Base-by-base conservation (phyloP, 306 rosid species). In the Citrullus mucosospermus region DNA sequence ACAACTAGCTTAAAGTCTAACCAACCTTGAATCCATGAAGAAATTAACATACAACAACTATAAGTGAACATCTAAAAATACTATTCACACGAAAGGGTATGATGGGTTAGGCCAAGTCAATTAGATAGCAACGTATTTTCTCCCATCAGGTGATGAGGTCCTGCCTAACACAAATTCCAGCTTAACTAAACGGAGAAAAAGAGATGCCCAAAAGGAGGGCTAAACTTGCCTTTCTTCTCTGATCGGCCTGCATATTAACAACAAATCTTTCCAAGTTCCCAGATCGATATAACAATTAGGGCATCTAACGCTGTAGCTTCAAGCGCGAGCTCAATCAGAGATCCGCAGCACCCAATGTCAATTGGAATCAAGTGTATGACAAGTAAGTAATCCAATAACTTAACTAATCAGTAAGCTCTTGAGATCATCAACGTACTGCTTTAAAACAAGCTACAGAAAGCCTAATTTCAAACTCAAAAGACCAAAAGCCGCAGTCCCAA, bases 171-270 rank as follows among this genome's bases (percentile, higher is more conserved):
- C 39, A 14, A 22, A 71, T 14, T 46, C 43, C 32, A 51, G 17
- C 78, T 25, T 18, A 18, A 55, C 51, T 10, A 32, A 36, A 75
- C 20, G 4, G 6, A 46, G 68, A 71, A 82, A 76, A 82, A 4
- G 18, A n/a, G 20, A 59, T 3, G 46, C 1, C 79, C 10, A 39
- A 67, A 77, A 67, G 50, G 5, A 77, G 50, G 78, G 61, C 39
- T 41, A 69, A 85, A 76, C 81, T 82, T 86, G 89, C 99, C 99
- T 96, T 96, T 90, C 89, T 96, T 76, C 93, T 90, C 60, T 90
- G 97, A 87, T 92, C 99, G 78, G 88, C 86, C 86, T 83, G 90
- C 99, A 91, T 92, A 89, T 82, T 82, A 71, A 76, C 79, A 84
- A 79, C 79, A 67, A 77, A 88, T 87, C 92, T 89, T 89, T 78